Evolutionary conservation across 2,329 filamentous ascomycete species (phyloP).

Genomic region (Fusarium sp.): DNA sequence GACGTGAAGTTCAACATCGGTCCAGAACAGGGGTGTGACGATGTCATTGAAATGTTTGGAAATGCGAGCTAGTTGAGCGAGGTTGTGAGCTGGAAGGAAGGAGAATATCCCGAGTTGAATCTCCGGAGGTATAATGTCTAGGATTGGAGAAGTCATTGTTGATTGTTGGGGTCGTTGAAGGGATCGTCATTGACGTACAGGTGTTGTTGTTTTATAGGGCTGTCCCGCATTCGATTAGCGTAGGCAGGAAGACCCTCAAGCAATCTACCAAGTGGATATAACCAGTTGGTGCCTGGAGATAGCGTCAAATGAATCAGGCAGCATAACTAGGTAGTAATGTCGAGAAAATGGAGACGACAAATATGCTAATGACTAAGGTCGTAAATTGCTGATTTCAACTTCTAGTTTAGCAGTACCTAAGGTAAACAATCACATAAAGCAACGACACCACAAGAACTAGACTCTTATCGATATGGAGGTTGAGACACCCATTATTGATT

Average conservation of each 20-base stretch:
- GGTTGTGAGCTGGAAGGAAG: neutral
- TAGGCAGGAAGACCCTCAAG: neutral
- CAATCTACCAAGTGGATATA: neutral
- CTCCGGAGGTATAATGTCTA: neutral
- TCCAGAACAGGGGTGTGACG: conserved; percentile 24
- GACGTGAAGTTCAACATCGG: conserved; percentile 29
- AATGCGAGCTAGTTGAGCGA: neutral
- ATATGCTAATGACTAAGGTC: neutral
- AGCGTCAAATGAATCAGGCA: neutral
- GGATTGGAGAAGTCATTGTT: neutral
- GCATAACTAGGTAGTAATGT: neutral
- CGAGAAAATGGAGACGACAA: neutral
- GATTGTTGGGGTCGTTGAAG: neutral
- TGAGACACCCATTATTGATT: no score
- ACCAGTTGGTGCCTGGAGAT: neutral
- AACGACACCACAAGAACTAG: no score
- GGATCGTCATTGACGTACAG: neutral
- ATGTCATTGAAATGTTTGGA: conserved; percentile 12
- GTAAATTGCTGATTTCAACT: no score
- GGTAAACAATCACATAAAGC: no score
- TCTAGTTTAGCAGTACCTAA: no score
- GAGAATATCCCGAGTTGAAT: neutral
- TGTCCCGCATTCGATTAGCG: neutral
- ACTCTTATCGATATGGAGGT: no score
- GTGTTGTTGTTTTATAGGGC: neutral